phyloP scores from a whole-genome alignment of 2,329 filamentous ascomycete species.

The Orbilia ellipsospora region DNA sequence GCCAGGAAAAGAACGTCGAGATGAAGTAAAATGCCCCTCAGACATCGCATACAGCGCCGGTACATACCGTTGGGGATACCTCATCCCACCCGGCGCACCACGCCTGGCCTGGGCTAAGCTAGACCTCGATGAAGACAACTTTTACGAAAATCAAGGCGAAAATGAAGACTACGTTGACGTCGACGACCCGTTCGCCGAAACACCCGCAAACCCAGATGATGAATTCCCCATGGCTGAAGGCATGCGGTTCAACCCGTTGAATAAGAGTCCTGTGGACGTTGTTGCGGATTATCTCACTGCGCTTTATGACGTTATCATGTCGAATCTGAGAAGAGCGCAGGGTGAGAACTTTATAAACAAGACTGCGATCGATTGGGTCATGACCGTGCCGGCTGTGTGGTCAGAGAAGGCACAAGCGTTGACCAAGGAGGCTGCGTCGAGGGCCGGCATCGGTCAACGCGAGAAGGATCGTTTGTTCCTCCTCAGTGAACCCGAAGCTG shows the following conservation, averaged over 20 bases:
- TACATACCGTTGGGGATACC: constrained; percentile 42
- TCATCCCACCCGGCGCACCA: constrained; percentile 32
- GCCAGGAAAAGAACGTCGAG: constrained; percentile 48
- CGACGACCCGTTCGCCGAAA: constrained; percentile 35
- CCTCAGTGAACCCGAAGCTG: constrained; percentile 60
- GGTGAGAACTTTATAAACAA: constrained; percentile 64
- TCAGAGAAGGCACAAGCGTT: constrained; percentile 68
- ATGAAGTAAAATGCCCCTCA: constrained; percentile 51
- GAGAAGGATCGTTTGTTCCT: constrained; percentile 56
- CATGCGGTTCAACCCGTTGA: constrained; percentile 46
- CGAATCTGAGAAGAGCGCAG: constrained; percentile 64
- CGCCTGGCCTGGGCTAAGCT: constrained; percentile 51
- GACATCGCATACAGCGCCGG: constrained; percentile 50
- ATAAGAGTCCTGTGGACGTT: constrained; percentile 60
- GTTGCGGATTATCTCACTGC: constrained; percentile 67
- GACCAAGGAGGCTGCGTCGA: constrained; percentile 64
- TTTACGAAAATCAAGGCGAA: constrained; percentile 44
- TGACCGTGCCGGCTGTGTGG: constrained; percentile 72
- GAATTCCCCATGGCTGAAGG: constrained; percentile 47
- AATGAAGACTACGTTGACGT: constrained; percentile 47
- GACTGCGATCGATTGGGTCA: constrained; percentile 67
- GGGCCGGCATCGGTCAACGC: constrained; percentile 71
- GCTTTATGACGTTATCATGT: constrained; percentile 66
- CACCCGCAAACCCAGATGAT: constrained; percentile 21
- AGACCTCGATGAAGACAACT: constrained; percentile 52